Evolutionary conservation across 208 protist genomes (phyloP).

Genomic region (Trypanosoma mega): DNA sequence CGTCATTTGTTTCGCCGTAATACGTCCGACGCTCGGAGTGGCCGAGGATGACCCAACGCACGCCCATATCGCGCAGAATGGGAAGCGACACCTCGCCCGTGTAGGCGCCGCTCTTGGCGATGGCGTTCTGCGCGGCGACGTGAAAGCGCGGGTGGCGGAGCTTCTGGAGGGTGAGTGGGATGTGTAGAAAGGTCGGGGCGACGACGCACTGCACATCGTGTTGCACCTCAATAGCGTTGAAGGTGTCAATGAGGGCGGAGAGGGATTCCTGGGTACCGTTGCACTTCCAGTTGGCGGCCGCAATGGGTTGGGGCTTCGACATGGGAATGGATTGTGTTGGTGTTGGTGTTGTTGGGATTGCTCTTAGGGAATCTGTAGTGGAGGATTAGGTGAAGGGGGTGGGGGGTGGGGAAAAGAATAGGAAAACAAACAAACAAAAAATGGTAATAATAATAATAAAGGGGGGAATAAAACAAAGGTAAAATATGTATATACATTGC

Average conservation of each 20-base stretch:
- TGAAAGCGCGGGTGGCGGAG: conserved; percentile 71
- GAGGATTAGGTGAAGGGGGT: not conserved
- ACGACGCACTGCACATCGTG: conserved; percentile 90
- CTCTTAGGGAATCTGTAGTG: conserved; percentile 6
- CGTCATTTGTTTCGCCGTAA: conserved; percentile 92
- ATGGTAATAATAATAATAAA: conserved; percentile 22
- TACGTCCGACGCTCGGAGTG: conserved; percentile 97
- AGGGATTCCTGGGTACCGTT: conserved; percentile 87
- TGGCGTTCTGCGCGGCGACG: conserved; percentile 87
- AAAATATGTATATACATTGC: not conserved
- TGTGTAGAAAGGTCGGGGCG: conserved; percentile 80
- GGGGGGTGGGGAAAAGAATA: conserved; percentile 15
- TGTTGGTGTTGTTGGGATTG: conserved; percentile 11
- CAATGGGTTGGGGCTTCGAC: conserved; percentile 88
- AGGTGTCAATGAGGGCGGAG: conserved; percentile 61
- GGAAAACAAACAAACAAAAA: conserved; percentile 4
- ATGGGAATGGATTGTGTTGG: conserved; percentile 22
- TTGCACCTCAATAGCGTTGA: conserved; percentile 65
- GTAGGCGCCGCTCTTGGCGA: conserved; percentile 85
- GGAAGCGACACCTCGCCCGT: conserved; percentile 86
- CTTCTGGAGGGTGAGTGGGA: conserved; percentile 64
- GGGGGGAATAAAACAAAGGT: not conserved
- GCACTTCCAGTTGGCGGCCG: conserved; percentile 96
- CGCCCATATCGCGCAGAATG: conserved; percentile 93
- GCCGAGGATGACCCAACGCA: conserved; percentile 96